Evolutionary conservation across 495 filamentous ascomycete genomes (phyloP).

Genomic region (Tuber magnatum): DNA sequence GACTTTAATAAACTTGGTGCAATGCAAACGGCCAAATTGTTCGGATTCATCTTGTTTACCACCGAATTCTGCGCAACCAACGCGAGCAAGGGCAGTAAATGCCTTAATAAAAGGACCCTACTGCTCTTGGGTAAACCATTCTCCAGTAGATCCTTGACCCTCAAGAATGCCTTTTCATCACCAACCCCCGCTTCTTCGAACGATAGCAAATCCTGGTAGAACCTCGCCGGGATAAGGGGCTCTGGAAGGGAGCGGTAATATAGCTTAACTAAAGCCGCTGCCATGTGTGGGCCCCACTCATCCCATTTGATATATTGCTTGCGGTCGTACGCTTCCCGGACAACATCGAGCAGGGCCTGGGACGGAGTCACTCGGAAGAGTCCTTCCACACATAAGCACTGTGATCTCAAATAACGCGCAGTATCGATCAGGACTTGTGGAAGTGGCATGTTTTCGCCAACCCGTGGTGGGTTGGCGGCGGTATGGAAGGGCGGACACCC

Average conservation of each 20-base stretch:
- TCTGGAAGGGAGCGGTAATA: slow-evolving; percentile 52
- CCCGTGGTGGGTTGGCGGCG: slow-evolving; percentile 42
- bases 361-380: slow-evolving; percentile 51
- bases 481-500: slow-evolving; percentile 30
- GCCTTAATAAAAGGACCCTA: slow-evolving; percentile 46
- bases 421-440: slow-evolving; percentile 51
- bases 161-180: slow-evolving; percentile 22
- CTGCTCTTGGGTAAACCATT: slow-evolving; percentile 44
- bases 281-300: slow-evolving; percentile 49
- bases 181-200: slow-evolving; percentile 20
- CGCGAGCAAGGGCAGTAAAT: slow-evolving; percentile 51
- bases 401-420: slow-evolving; percentile 48
- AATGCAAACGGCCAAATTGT: slow-evolving; percentile 51
- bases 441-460: slow-evolving; percentile 43
- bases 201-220: slow-evolving; percentile 41
- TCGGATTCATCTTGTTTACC: slow-evolving; percentile 51
- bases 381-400: slow-evolving; percentile 47
- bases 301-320: slow-evolving; percentile 48
- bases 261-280: slow-evolving; percentile 50
- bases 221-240: slow-evolving; percentile 47
- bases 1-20: slow-evolving; percentile 42
- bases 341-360: slow-evolving; percentile 45
- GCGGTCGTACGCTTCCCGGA: slow-evolving; percentile 51
- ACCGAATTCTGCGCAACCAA: slow-evolving; percentile 44
- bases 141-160: slow-evolving; percentile 36